phyloP scores from a whole-genome alignment of 495 filamentous ascomycete species.

The Penicillium odoratum region DNA sequence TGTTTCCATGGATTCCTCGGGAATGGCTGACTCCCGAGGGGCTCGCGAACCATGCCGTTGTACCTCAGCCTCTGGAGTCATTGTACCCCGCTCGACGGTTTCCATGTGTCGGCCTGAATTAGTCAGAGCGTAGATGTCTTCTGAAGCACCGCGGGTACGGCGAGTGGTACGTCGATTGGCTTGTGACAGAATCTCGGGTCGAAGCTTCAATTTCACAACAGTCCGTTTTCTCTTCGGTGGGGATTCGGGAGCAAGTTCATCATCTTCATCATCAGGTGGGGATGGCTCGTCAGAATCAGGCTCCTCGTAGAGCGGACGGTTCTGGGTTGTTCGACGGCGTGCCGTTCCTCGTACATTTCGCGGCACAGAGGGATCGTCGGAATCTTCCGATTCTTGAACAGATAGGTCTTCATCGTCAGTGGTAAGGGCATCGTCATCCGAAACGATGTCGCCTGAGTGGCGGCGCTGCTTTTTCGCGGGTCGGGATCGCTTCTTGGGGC shows the following conservation, averaged over 20 bases:
- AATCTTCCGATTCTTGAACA: constrained; percentile 61
- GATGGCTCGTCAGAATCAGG: constrained; percentile 12
- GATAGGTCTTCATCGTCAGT: constrained; percentile 57
- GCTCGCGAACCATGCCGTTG: constrained; percentile 55
- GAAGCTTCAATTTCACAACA: constrained; percentile 48
- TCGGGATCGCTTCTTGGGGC: constrained; percentile 38
- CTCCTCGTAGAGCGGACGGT: constrained; percentile 44
- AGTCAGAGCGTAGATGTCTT: constrained; percentile 64
- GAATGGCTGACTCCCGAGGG: constrained; percentile 55
- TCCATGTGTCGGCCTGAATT: constrained; percentile 53
- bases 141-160: constrained; percentile 56
- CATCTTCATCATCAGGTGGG: constrained; percentile 33
- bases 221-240: constrained; percentile 35
- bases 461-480: constrained; percentile 52
- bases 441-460: constrained; percentile 62
- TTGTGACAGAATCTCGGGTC: constrained; percentile 30
- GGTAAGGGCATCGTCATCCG: constrained; percentile 65
- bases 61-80: constrained; percentile 60
- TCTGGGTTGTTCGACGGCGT: constrained; percentile 60
- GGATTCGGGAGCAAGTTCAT: constrained; percentile 12
- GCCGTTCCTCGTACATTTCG: constrained; percentile 68
- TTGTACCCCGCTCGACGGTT: constrained; percentile 58
- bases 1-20: constrained; percentile 41
- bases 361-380: constrained; percentile 63
- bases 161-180: constrained; percentile 56